Evolutionary conservation across 345 rosid species (phyloP).

Genomic region (Zanthoxylum bungeanum): DNA sequence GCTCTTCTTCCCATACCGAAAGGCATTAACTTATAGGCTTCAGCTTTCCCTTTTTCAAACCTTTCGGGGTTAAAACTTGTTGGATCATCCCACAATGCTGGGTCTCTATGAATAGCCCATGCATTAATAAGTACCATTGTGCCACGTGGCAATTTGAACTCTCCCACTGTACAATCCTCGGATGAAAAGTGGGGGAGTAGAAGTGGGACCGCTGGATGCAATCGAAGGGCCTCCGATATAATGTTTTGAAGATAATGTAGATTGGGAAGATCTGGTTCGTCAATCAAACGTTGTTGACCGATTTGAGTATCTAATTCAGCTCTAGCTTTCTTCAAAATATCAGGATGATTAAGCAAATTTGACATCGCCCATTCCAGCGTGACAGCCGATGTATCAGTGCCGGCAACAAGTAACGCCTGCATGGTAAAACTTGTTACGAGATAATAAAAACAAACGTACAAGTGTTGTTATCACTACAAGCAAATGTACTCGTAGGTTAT

Average conservation of each 20-base stretch:
- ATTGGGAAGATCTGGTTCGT: slow-evolving; percentile 9
- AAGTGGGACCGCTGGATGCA: slow-evolving; percentile 1
- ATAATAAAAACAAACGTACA: not conserved
- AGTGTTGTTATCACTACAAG: no score
- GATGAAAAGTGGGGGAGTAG: not conserved
- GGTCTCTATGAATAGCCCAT: slow-evolving; percentile 21
- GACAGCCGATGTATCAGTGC: slow-evolving; percentile 10
- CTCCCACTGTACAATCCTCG: not conserved
- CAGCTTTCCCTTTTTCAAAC: not conserved
- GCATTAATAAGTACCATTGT: not conserved
- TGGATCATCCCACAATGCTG: slow-evolving; percentile 9
- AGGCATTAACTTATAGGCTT: slow-evolving; percentile 1
- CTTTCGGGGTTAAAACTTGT: slow-evolving; percentile 8
- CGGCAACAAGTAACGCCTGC: slow-evolving; percentile 5
- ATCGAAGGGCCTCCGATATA: not conserved
- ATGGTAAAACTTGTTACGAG: not conserved
- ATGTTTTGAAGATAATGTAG: slow-evolving; percentile 12
- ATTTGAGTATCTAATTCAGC: not conserved
- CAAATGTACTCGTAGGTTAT: no score
- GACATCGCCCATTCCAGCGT: slow-evolving; percentile 16
- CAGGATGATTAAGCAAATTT: slow-evolving; percentile 1
- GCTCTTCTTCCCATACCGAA: slow-evolving; percentile 31
- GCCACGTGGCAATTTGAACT: slow-evolving; percentile 9
- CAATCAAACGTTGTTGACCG: not conserved
- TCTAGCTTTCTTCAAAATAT: not conserved